Percentiles rank a stretch among this genome's conserved stretches.
phyloP scores from a whole-genome alignment of 805 yeast species.

The Cyberlindnera americana region DNA sequence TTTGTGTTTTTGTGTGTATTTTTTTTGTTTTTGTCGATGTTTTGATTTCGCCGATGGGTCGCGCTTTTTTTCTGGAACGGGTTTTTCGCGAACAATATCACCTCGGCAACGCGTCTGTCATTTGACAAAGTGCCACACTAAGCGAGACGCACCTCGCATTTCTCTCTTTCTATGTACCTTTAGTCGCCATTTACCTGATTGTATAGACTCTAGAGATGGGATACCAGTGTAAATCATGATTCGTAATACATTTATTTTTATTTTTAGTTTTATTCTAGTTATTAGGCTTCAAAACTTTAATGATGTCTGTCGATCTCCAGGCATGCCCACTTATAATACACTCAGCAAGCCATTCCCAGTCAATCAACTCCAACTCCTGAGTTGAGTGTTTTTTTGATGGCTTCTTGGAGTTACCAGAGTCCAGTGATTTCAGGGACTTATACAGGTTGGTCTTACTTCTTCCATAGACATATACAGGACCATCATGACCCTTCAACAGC shows the following conservation, averaged over 20 bases:
- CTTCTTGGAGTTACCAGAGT: slow-evolving; percentile 4
- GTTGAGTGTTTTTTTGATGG: not conserved
- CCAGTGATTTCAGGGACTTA: slow-evolving; percentile 5
- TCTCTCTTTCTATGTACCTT: not conserved
- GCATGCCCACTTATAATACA: slow-evolving; percentile 42
- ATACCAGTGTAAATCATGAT: too few species aligned
- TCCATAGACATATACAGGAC: slow-evolving; percentile 12
- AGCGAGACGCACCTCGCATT: not conserved
- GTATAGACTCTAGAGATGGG: too few species aligned
- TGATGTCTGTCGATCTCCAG: slow-evolving; percentile 21
- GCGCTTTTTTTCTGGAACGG: not conserved
- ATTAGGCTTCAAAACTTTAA: not conserved
- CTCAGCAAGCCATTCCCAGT: slow-evolving; percentile 70
- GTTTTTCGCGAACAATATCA: not conserved
- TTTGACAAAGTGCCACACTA: too few species aligned
- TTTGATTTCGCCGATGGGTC: slow-evolving; percentile 2
- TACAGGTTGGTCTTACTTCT: slow-evolving; percentile 2
- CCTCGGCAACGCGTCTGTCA: too few species aligned
- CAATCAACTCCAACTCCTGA: slow-evolving; percentile 32
- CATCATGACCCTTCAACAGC: not conserved
- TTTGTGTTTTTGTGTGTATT: not conserved
- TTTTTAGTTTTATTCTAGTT: too few species aligned
- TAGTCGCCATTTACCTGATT: too few species aligned
- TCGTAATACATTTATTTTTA: too few species aligned
- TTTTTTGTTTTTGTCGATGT: not conserved